Evolutionary conservation across 163 green algal genomes (phyloP).

Genomic region (Coccomyxa subellipsoidea): DNA sequence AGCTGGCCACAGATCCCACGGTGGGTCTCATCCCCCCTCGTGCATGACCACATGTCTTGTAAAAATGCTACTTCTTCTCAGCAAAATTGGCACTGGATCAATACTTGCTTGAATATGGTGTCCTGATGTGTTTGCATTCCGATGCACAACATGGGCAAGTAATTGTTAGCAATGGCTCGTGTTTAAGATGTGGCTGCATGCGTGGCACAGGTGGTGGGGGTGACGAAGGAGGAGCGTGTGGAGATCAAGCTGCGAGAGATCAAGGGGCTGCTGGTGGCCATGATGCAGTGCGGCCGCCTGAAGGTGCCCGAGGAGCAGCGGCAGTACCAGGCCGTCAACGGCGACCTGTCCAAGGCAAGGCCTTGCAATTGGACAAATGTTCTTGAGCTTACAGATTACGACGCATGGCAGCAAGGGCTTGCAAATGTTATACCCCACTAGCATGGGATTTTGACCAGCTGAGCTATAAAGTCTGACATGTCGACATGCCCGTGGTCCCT

Average conservation of each 20-base stretch:
- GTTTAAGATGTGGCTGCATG: not conserved
- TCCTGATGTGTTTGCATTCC: too few relatives aligned
- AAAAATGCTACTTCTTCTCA: too few relatives aligned
- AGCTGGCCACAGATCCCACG: not conserved
- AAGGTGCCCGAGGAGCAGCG: not conserved
- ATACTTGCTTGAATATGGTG: too few relatives aligned
- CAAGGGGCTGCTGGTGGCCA: not conserved
- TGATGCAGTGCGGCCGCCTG: not conserved
- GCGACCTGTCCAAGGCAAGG: not conserved
- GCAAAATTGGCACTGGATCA: too few relatives aligned
- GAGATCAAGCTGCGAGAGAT: conserved; percentile 6
- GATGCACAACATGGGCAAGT: not conserved
- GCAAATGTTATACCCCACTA: not conserved
- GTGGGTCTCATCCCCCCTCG: not conserved
- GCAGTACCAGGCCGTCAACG: not conserved
- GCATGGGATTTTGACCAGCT: not conserved
- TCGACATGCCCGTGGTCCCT: not conserved
- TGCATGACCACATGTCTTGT: not conserved
- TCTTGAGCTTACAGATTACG: too few relatives aligned
- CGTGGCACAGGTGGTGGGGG: not conserved
- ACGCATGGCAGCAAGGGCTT: not conserved
- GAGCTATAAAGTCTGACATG: not conserved
- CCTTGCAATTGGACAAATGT: too few relatives aligned
- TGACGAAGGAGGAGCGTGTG: not conserved
- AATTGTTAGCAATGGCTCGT: too few relatives aligned